phyloP scores from a whole-genome alignment of 371 early-diverging fungal genomes.

The Cokeromyces recurvatus region DNA sequence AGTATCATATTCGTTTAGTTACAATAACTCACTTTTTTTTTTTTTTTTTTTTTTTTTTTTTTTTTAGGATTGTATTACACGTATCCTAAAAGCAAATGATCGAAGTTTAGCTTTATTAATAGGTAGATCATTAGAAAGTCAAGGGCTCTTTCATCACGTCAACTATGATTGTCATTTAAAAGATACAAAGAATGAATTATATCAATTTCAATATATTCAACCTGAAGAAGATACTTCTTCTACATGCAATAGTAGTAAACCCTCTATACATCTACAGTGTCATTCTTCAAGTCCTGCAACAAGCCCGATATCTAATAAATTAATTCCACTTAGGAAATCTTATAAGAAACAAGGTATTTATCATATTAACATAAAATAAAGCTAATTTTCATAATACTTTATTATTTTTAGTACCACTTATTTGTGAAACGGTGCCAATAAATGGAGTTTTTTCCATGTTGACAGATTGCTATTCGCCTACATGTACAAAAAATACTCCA shows the following conservation, averaged over 20 bases:
- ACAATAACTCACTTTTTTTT: no score
- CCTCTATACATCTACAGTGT: no score
- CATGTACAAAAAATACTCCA: conserved; percentile 47
- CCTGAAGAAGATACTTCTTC: not conserved
- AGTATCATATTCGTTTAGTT: no score
- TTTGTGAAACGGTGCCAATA: conserved; percentile 18
- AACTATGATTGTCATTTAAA: conserved; percentile 68
- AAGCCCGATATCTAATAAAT: no score
- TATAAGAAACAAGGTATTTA: no score
- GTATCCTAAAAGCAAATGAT: conserved; percentile 71
- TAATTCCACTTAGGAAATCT: no score
- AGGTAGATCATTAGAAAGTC: conserved; percentile 78
- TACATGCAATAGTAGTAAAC: no score
- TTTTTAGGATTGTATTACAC: conserved; percentile 45
- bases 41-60: not conserved
- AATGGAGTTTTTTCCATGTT: conserved; percentile 61
- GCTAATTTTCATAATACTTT: no score
- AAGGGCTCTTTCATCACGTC: conserved; percentile 81
- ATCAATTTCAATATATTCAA: conserved; percentile 7
- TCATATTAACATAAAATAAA: not conserved
- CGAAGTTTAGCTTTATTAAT: conserved; percentile 78
- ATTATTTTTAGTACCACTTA: conserved; percentile 12
- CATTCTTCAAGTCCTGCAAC: no score
- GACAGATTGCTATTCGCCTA: conserved; percentile 66
- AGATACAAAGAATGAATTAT: conserved; percentile 47